These are phyloP conservation scores for Colletotrichum sp. DNA, from an alignment of 2,329 filamentous ascomycete genomes.

Conservation along the genomic window DNA sequence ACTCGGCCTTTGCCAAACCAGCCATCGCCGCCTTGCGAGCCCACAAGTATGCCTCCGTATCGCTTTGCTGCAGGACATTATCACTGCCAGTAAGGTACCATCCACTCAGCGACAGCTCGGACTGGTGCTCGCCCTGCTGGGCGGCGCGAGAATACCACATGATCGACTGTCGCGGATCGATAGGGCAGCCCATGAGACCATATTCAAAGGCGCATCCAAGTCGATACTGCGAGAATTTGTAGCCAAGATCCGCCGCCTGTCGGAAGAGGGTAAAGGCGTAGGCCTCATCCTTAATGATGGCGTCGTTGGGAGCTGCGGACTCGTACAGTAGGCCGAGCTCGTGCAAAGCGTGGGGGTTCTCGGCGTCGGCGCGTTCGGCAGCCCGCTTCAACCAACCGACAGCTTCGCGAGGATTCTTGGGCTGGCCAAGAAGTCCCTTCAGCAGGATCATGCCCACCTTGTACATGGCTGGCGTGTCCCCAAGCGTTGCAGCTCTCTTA, in stretches of 20 bases:
- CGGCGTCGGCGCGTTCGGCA: constrained; percentile 82
- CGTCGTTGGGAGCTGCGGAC: constrained; percentile 69
- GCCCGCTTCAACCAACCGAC: constrained; percentile 93
- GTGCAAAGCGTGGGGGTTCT: constrained; percentile 95
- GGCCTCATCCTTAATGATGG: constrained; percentile 78
- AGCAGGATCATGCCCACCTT: constrained; percentile 96
- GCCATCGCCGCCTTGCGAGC: constrained; percentile 90
- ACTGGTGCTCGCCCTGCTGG: constrained; percentile 91
- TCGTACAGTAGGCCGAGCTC: constrained; percentile 77
- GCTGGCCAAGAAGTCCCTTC: constrained; percentile 91
- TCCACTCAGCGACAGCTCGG: constrained; percentile 83
- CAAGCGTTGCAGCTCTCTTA: constrained; percentile 86
- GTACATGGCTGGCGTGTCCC: constrained; percentile 95
- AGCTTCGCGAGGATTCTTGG: constrained; percentile 81
- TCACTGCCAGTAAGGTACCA: constrained; percentile 95
- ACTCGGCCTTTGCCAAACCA: constrained; percentile 91
- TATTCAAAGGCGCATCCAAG: constrained; percentile 91
- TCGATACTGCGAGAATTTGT: constrained; percentile 94
- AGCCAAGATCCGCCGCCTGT: constrained; percentile 86
- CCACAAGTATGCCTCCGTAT: constrained; percentile 97
- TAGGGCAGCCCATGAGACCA: constrained; percentile 79
- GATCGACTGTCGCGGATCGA: constrained; percentile 86
- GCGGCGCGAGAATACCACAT: constrained; percentile 94
- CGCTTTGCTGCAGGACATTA: constrained; percentile 86
- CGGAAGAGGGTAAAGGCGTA: constrained; percentile 85